These are phyloP conservation scores for Exophiala sp. DNA, from an alignment of 2,329 filamentous ascomycete genomes.

Conservation along the genomic window DNA sequence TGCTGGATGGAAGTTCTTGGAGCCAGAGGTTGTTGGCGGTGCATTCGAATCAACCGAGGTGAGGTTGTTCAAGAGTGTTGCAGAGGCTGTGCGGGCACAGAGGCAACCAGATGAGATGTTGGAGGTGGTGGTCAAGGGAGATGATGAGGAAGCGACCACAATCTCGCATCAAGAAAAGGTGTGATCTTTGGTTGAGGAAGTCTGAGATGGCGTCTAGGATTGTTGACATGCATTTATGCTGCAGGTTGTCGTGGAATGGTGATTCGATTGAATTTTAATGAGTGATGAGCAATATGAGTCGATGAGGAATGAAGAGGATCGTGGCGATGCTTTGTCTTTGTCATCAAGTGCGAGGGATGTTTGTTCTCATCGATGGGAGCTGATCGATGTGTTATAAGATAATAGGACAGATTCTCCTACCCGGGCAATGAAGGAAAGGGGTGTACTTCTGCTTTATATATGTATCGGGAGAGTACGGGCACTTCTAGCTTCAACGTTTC, in stretches of 20 bases:
- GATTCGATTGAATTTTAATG: too few species aligned
- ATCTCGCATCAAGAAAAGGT: constrained; percentile 20
- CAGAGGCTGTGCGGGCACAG: constrained; percentile 18
- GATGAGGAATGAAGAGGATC: too few species aligned
- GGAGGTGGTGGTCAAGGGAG: constrained; percentile 21
- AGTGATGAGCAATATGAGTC: too few species aligned
- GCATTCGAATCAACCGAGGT: constrained; percentile 9
- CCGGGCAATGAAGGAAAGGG: neutral
- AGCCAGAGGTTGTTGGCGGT: constrained; percentile 9
- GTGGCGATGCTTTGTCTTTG: too few species aligned
- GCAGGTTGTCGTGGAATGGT: too few species aligned
- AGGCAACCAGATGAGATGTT: constrained; percentile 12
- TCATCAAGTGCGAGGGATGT: too few species aligned
- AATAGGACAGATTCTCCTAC: too few species aligned
- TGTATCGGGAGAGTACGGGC: neutral
- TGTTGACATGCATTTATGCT: neutral
- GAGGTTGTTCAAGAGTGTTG: constrained; percentile 20
- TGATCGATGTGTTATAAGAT: too few species aligned
- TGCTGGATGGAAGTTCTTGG: constrained; percentile 34
- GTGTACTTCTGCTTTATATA: neutral
- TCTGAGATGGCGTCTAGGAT: neutral
- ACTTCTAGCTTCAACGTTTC: neutral
- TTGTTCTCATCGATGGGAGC: too few species aligned
- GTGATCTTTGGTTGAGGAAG: neutral
- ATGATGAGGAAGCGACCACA: constrained; percentile 17